Conservation (phyloP, 257 asterid genomes). For the Anisodus acutangulus region DNA sequence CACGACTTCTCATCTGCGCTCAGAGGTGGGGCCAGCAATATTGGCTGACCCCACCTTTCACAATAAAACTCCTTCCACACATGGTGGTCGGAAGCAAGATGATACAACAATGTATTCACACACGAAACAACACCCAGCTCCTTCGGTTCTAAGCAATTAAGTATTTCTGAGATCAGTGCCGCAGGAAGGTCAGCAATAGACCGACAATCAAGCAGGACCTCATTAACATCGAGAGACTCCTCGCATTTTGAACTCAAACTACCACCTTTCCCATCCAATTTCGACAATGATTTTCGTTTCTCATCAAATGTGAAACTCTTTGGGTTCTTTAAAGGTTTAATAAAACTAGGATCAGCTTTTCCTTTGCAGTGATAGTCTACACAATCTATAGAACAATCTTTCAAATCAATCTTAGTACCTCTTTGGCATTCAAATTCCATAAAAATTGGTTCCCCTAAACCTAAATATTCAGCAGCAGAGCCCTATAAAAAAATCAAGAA, state of each 20-base stretch:
- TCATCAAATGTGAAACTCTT: slow-evolving; percentile 38
- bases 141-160: slow-evolving; percentile 80
- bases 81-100: slow-evolving; percentile 76
- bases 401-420: slow-evolving; percentile 47
- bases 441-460: slow-evolving; percentile 45
- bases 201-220: slow-evolving; percentile 36
- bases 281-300: slow-evolving; percentile 34
- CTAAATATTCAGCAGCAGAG: slow-evolving; percentile 17
- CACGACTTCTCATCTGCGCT: slow-evolving; percentile 78
- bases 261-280: slow-evolving; percentile 43
- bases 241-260: slow-evolving; percentile 24
- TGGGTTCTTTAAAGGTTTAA: slow-evolving; percentile 30
- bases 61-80: slow-evolving; percentile 90
- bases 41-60: slow-evolving; percentile 92
- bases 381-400: slow-evolving; percentile 41
- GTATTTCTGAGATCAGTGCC: slow-evolving; percentile 75
- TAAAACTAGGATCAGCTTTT: slow-evolving; percentile 42
- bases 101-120: slow-evolving; percentile 66
- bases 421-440: slow-evolving; percentile 95
- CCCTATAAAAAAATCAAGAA: slow-evolving; percentile 17
- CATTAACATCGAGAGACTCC: slow-evolving; percentile 39
- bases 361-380: slow-evolving; percentile 40
- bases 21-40: slow-evolving; percentile 37
- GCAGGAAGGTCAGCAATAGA: slow-evolving; percentile 82
- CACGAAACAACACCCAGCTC: slow-evolving; percentile 91